phyloP scores from a whole-genome alignment of 129 eudicot species.

The Saposhnikovia divaricata region DNA sequence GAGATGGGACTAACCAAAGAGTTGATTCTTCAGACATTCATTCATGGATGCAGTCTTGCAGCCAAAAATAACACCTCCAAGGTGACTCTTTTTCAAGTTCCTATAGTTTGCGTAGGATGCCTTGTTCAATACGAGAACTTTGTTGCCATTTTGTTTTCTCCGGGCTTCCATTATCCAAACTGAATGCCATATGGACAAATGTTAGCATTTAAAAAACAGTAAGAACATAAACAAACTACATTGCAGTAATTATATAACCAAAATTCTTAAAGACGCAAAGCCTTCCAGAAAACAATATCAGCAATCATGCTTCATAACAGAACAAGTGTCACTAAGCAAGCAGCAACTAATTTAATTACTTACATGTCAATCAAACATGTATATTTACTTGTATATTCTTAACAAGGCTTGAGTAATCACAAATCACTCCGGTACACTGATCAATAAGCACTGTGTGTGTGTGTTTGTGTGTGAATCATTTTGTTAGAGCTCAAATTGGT shows the following conservation, averaged over 20 bases:
- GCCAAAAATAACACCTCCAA: slow-evolving; percentile 84
- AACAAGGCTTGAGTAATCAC: not conserved
- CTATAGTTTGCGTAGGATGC: slow-evolving; percentile 16
- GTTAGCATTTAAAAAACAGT: not conserved
- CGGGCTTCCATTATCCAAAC: slow-evolving; percentile 30
- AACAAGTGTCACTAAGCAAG: not conserved
- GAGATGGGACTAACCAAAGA: slow-evolving; percentile 54
- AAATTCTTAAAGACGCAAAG: too few species aligned
- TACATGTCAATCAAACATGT: not conserved
- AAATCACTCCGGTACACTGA: not conserved
- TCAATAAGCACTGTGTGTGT: too few species aligned
- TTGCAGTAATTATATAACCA: not conserved
- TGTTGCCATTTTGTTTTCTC: not conserved
- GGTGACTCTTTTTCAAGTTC: slow-evolving; percentile 39
- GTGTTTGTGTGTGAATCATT: too few species aligned
- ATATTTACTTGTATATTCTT: not conserved
- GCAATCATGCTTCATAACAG: not conserved
- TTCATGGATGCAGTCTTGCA: slow-evolving; percentile 38
- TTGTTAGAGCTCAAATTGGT: too few species aligned
- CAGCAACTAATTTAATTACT: not conserved
- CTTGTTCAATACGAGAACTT: not conserved
- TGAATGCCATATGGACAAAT: not conserved
- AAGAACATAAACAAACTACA: not conserved
- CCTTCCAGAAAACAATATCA: not conserved
- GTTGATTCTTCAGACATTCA: slow-evolving; percentile 63